Conservation (phyloP, 2,329 filamentous ascomycete genomes). For the Alternaria angustiovoidea region DNA sequence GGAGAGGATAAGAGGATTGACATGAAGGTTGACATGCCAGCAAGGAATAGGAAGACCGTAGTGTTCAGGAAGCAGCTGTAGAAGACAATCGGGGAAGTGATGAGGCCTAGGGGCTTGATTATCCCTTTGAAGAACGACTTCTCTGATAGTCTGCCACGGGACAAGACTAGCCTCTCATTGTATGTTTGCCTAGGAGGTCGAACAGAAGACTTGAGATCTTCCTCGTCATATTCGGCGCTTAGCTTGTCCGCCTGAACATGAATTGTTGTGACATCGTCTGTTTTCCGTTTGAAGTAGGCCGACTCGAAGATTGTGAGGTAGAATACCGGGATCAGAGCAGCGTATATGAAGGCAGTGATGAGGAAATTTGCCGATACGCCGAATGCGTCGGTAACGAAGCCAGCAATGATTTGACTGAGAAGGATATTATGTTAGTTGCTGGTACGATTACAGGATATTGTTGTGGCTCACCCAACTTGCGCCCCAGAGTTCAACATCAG, state of each 20-base stretch:
- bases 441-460: neutral
- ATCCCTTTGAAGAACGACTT: conserved; percentile 22
- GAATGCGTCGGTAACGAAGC: conserved; percentile 19
- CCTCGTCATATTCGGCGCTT: conserved; percentile 15
- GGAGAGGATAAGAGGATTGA: conserved; percentile 21
- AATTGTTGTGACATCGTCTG: conserved; percentile 5
- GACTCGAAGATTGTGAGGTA: conserved; percentile 23
- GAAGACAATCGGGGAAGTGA: conserved; percentile 18
- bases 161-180: conserved; percentile 11
- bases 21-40: conserved; percentile 18
- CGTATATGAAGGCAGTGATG: conserved; percentile 18
- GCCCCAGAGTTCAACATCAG: conserved; percentile 20
- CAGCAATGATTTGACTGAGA: conserved; percentile 9
- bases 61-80: conserved; percentile 25
- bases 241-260: conserved; percentile 12
- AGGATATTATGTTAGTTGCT: neutral
- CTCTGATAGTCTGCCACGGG: conserved; percentile 14
- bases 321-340: conserved; percentile 12
- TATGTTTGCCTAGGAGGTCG: conserved; percentile 10
- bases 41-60: conserved; percentile 18
- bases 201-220: conserved; percentile 11
- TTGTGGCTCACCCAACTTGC: conserved; percentile 19
- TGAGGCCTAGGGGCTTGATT: conserved; percentile 20
- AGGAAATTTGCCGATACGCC: conserved; percentile 19
- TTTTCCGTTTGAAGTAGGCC: conserved; percentile 17